Conservation (phyloP, 805 yeast species). For the Teunomyces lycoperdinae region DNA sequence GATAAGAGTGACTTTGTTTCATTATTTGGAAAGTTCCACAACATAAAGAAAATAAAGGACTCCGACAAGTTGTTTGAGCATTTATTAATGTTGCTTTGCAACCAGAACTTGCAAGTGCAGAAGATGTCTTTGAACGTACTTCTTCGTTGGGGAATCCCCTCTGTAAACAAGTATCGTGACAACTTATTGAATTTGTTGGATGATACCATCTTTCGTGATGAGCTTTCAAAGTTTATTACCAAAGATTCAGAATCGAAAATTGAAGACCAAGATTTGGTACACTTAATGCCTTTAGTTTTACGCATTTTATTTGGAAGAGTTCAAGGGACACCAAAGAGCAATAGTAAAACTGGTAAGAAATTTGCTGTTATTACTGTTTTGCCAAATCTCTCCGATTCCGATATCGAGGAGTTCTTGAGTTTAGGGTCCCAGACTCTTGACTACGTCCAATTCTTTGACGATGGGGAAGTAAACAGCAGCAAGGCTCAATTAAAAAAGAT, state of each 20-base stretch:
- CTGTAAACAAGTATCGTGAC: conserved; percentile 65
- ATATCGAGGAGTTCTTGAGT: conserved; percentile 57
- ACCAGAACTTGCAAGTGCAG: conserved; percentile 62
- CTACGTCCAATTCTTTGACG: conserved; percentile 29
- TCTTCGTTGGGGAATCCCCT: conserved; percentile 58
- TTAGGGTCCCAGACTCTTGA: conserved; percentile 59
- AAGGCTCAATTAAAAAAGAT: conserved; percentile 45
- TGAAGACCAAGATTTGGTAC: conserved; percentile 56
- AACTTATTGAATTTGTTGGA: conserved; percentile 73
- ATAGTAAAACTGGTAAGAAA: conserved; percentile 69
- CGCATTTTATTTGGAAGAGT: conserved; percentile 86
- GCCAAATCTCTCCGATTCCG: conserved; percentile 51
- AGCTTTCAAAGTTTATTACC: conserved; percentile 61
- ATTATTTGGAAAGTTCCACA: conserved; percentile 62
- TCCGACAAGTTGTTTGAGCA: conserved; percentile 53
- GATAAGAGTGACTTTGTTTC: conserved; percentile 61
- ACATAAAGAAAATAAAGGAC: conserved; percentile 52
- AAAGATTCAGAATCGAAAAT: conserved; percentile 48
- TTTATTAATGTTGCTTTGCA: conserved; percentile 56
- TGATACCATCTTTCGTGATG: conserved; percentile 83
- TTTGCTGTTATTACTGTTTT: conserved; percentile 64
- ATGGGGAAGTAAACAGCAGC: conserved; percentile 11
- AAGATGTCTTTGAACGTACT: conserved; percentile 68
- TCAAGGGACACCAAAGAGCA: conserved; percentile 64
- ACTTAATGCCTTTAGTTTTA: conserved; percentile 67